Base-by-base conservation (phyloP, 2,329 filamentous ascomycete species). In the Metarhizium anisopliae region DNA sequence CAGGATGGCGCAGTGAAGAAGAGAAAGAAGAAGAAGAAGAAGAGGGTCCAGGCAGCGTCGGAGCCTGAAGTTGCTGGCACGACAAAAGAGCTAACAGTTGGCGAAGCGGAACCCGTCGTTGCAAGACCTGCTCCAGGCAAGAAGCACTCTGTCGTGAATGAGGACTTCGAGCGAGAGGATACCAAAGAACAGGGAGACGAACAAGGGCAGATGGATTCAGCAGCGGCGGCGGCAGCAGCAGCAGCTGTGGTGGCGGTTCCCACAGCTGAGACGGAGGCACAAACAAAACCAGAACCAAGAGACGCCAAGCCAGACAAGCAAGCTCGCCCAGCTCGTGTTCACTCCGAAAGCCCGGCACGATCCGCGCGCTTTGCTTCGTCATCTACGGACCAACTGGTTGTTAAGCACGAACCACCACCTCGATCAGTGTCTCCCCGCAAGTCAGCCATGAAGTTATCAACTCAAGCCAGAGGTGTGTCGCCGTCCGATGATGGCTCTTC, bases 381-480 rank as follows among this genome's bases (percentile, higher is more conserved):
- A 7, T 74, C 52, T 13, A 36, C 81, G 16, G 77, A 83, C 38
- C 78, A 73, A 47, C 67, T 84, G 13, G 71, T 77, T 1, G 74
- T 86, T 32, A 84, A 77, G 59, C 87, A 92, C 64, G 79, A 83
- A 54, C 89, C 88, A 6, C 84, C 86, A 25, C 75, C 83, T 35
- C 79, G 89, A 51, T 89, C 87, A 5, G 74, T 87, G 11, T 91
- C 88, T 0, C 89, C 89, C 10, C 83, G 84, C 50, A 93, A 93
- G 67, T 90, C 88, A 1, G 88, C 87, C 2, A 66, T 92, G 59
- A 92, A 92, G 66, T 77, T 84, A 13, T 62, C 65, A 1, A 83
- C 81, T 51, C 78, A 83, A 2, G 76, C 79, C 56, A 64, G 79
- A 63, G 73, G 77, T 59, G 63, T 74, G 38, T 78, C 83, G 54